Conservation (phyloP, 768 basidiomycete genomes). For the Boletus insuetus region DNA sequence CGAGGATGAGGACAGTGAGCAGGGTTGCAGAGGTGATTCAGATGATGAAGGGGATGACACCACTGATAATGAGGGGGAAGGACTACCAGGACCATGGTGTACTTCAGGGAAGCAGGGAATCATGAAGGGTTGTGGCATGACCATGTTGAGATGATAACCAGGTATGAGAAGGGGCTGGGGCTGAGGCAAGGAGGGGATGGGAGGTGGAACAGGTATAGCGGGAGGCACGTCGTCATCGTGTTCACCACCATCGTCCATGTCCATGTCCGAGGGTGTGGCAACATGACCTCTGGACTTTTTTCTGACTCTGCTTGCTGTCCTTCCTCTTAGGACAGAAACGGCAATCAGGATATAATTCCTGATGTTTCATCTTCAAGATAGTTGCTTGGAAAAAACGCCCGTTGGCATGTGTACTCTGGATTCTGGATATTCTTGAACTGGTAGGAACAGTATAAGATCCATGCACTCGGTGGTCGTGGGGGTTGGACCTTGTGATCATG, state of each 20-base stretch:
- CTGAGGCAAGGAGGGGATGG: neutral
- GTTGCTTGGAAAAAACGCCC: slow-evolving; percentile 51
- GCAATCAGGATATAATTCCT: slow-evolving; percentile 48
- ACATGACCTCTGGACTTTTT: slow-evolving; percentile 20
- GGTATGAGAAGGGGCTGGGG: no score
- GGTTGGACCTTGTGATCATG: slow-evolving; percentile 31
- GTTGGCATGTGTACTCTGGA: slow-evolving; percentile 20
- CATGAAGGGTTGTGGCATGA: no score
- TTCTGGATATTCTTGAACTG: slow-evolving; percentile 34
- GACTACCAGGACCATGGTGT: no score
- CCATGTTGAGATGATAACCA: no score
- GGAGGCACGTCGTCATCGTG: neutral
- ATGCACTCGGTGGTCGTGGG: slow-evolving; percentile 76
- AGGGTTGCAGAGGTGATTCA: no score
- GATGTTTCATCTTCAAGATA: slow-evolving; percentile 58
- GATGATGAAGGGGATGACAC: no score
- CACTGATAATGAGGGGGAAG: no score
- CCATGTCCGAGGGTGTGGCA: slow-evolving; percentile 10
- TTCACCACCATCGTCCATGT: neutral
- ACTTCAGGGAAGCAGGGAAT: no score
- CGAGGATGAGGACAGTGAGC: no score
- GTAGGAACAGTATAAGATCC: slow-evolving; percentile 76
- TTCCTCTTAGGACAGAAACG: slow-evolving; percentile 56
- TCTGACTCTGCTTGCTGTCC: slow-evolving; percentile 40
- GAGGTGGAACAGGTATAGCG: neutral